These are phyloP conservation scores for Erythrobasidium yunnanense DNA, from an alignment of 768 basidiomycete genomes.

Conservation along the genomic window DNA sequence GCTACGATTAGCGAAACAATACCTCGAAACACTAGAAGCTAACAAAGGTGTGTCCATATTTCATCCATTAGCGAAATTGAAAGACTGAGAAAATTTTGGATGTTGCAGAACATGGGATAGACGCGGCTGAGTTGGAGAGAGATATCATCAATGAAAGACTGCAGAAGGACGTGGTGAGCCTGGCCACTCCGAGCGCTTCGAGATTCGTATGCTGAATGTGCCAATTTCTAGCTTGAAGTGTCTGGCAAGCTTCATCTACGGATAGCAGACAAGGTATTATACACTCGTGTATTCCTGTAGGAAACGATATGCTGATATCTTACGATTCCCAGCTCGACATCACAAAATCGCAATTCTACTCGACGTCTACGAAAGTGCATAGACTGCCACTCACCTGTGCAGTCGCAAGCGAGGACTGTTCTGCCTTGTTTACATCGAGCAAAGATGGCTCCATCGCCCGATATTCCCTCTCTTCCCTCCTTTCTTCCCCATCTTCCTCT, in stretches of 20 bases:
- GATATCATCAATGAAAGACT: constrained; percentile 82
- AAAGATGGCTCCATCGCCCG: constrained; percentile 85
- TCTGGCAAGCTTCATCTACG: constrained; percentile 76
- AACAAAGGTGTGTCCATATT: constrained; percentile 50
- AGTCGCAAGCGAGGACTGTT: constrained; percentile 59
- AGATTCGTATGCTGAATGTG: neutral
- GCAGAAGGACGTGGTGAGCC: constrained; percentile 68
- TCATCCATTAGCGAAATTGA: neutral
- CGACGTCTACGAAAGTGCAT: constrained; percentile 53
- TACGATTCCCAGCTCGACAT: constrained; percentile 1
- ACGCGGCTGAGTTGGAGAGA: constrained; percentile 89
- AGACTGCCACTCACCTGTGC: constrained; percentile 71
- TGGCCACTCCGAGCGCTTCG: neutral
- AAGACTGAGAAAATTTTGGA: neutral
- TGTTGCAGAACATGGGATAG: constrained; percentile 73
- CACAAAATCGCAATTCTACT: constrained; percentile 42
- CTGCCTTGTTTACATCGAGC: constrained; percentile 70
- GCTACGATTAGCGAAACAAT: constrained; percentile 76
- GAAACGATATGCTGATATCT: constrained; percentile 29
- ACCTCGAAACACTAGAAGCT: constrained; percentile 72
- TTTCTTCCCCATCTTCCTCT: constrained; percentile 32
- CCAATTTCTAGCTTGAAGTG: constrained; percentile 51
- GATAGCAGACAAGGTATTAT: constrained; percentile 50
- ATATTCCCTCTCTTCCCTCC: constrained; percentile 51
- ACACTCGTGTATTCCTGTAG: neutral